Evolutionary conservation across 805 yeast genomes (phyloP).

Genomic region (Yarrowia porcina): DNA sequence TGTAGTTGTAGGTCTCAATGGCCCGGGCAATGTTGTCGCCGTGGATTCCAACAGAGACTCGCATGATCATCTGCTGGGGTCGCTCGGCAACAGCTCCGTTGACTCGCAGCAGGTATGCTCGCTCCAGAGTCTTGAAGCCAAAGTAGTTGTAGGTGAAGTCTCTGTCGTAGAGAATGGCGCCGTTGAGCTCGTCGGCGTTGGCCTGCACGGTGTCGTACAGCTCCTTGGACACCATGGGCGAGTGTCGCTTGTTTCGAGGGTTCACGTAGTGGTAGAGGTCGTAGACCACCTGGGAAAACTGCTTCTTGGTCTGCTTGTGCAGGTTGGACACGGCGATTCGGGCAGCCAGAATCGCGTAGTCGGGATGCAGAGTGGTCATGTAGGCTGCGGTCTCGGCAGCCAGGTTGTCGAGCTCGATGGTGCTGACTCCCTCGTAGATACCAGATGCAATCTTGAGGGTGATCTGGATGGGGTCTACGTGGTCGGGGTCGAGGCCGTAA

Average conservation of each 20-base stretch:
- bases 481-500: slow-evolving; percentile 86
- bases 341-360: slow-evolving; percentile 91
- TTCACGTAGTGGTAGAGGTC: slow-evolving; percentile 74
- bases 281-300: slow-evolving; percentile 71
- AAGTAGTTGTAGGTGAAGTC: slow-evolving; percentile 79
- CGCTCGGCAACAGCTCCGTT: slow-evolving; percentile 75
- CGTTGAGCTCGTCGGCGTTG: slow-evolving; percentile 63
- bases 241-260: slow-evolving; percentile 67
- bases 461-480: slow-evolving; percentile 92
- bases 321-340: slow-evolving; percentile 91
- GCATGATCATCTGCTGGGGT: slow-evolving; percentile 84
- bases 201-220: slow-evolving; percentile 60
- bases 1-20: slow-evolving; percentile 77
- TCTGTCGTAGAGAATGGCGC: slow-evolving; percentile 70
- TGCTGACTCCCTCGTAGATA: slow-evolving; percentile 95
- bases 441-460: slow-evolving; percentile 91
- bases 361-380: slow-evolving; percentile 98
- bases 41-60: slow-evolving; percentile 92
- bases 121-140: slow-evolving; percentile 88
- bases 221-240: slow-evolving; percentile 69
- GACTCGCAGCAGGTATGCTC: slow-evolving; percentile 72
- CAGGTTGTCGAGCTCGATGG: slow-evolving; percentile 74
- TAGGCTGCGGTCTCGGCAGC: slow-evolving; percentile 98
- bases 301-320: slow-evolving; percentile 90
- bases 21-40: slow-evolving; percentile 61